Conservation (phyloP, 2,329 filamentous ascomycete species). For the Monosporascus ibericus region DNA sequence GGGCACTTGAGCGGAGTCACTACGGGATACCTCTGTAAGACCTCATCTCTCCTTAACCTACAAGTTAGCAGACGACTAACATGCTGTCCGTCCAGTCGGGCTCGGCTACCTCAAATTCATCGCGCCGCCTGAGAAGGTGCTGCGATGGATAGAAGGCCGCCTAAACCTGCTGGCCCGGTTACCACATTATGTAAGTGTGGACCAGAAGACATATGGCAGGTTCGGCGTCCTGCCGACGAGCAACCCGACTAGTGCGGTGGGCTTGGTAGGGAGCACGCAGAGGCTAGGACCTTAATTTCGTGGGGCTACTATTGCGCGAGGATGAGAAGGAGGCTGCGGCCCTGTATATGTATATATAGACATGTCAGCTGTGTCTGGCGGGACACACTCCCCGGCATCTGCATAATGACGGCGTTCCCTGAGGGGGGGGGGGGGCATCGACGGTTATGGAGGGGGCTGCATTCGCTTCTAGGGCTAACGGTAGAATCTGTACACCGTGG, state of each 20-base stretch:
- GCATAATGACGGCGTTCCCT: slow-evolving; percentile 8
- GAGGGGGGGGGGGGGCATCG: neutral
- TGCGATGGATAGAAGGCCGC: slow-evolving; percentile 84
- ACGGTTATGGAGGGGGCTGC: neutral
- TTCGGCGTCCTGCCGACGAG: slow-evolving; percentile 77
- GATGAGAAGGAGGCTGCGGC: neutral
- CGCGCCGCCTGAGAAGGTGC: slow-evolving; percentile 78
- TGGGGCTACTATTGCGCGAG: slow-evolving; percentile 21
- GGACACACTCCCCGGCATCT: neutral
- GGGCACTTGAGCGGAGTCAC: slow-evolving; percentile 81
- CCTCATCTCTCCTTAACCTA: neutral
- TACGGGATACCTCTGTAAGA: slow-evolving; percentile 79
- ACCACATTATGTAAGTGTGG: slow-evolving; percentile 88
- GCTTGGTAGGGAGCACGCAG: slow-evolving; percentile 59
- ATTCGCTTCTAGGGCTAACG: neutral
- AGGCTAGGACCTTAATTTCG: slow-evolving; percentile 56
- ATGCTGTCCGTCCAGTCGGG: slow-evolving; percentile 51
- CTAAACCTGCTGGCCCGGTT: slow-evolving; percentile 77
- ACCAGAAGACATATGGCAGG: slow-evolving; percentile 91
- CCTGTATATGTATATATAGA: neutral
- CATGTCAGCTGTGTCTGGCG: neutral
- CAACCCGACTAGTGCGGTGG: slow-evolving; percentile 40
- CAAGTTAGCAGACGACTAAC: slow-evolving; percentile 12
- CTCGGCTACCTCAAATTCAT: slow-evolving; percentile 85
- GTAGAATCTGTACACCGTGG: no score